phyloP scores from a whole-genome alignment of 1,284 basidiomycete genomes.

The Tetrapyrgos nigripes region DNA sequence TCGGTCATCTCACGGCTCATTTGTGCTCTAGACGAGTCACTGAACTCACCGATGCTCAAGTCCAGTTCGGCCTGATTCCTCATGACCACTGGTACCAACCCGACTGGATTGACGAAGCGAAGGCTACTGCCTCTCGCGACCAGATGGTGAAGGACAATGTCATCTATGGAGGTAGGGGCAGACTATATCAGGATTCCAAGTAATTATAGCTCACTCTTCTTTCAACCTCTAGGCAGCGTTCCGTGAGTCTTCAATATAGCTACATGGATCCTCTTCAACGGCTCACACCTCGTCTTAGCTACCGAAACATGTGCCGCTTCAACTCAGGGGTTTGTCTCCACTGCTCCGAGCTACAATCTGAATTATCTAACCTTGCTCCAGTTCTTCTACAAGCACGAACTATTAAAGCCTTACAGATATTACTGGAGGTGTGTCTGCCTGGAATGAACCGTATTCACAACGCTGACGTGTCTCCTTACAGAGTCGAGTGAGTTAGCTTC shows the following conservation, averaged over 20 bases:
- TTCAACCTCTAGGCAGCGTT: slow-evolving; percentile 57
- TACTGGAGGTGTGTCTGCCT: slow-evolving; percentile 74
- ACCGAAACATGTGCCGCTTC: slow-evolving; percentile 93
- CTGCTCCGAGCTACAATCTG: too few species aligned
- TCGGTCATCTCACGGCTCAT: slow-evolving; percentile 13
- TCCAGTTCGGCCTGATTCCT: slow-evolving; percentile 86
- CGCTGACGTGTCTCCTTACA: not conserved
- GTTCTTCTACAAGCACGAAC: slow-evolving; percentile 88
- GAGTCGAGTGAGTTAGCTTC: slow-evolving; percentile 59
- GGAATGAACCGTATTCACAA: not conserved
- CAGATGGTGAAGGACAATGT: slow-evolving; percentile 74
- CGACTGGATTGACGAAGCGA: slow-evolving; percentile 73
- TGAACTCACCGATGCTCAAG: slow-evolving; percentile 68
- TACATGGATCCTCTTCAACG: not conserved
- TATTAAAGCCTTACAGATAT: slow-evolving; percentile 85
- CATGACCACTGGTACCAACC: slow-evolving; percentile 86
- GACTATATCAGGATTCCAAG: slow-evolving; percentile 5
- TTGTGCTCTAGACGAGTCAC: slow-evolving; percentile 59
- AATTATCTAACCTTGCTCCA: slow-evolving; percentile 36
- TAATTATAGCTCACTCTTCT: not conserved
- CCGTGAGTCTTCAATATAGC: slow-evolving; percentile 17
- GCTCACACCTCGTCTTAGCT: slow-evolving; percentile 46
- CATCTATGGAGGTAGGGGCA: slow-evolving; percentile 71
- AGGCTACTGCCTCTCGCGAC: slow-evolving; percentile 64
- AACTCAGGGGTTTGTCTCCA: slow-evolving; percentile 81